Base-by-base conservation (phyloP, 148 eudicot genomes). In the Euryodendron excelsum region DNA sequence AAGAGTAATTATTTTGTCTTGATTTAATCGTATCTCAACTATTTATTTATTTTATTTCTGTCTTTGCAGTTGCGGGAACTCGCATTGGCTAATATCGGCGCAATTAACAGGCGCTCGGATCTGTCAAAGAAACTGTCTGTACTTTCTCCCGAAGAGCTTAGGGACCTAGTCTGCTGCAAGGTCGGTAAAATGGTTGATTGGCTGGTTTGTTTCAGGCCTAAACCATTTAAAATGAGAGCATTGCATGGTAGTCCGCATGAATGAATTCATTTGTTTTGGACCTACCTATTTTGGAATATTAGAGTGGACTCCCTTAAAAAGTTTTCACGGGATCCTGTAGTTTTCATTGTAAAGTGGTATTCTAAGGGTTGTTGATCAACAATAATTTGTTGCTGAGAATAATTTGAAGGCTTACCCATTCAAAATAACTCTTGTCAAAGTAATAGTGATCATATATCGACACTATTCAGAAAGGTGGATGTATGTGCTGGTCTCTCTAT, bases 161-260 rank as follows among this genome's bases (percentile, higher is more conserved):
- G 92, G 80, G 97, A 90, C 73, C 83, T 95, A 77, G 97, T 95
- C 72, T 93, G 99, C 85, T 72, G 88, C 72, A 89, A 95, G 96
- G 99, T 93, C 37, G 48, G 86, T 81, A 31, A 66, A 62, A 17
- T 74, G 74, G 59, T 74, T 73, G 23, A 25, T 59, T 48, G 72
- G 23, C 55, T 72, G 37, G 3, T n/a, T 44, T 27, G 7, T 73
- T 64, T 44, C 14, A 17, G 67, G 47, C 20, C 6, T 25, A 20
- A 21, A 34, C 9, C 41, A 47, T 25, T 28, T 58, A 3, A 18
- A 74, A 61, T 60, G n/a, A 2, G 34, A 61, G 4, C 21, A 17
- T 30, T 75, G 10, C 13, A 8, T 30, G 53, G 44, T 45, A 55
- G 37, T 23, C 34, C 41, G 52, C 12, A 3, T 3, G 20, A 44